These are phyloP conservation scores for Fusarium pseudonygamai DNA, from an alignment of 2,329 filamentous ascomycete species.

Conservation along the genomic window DNA sequence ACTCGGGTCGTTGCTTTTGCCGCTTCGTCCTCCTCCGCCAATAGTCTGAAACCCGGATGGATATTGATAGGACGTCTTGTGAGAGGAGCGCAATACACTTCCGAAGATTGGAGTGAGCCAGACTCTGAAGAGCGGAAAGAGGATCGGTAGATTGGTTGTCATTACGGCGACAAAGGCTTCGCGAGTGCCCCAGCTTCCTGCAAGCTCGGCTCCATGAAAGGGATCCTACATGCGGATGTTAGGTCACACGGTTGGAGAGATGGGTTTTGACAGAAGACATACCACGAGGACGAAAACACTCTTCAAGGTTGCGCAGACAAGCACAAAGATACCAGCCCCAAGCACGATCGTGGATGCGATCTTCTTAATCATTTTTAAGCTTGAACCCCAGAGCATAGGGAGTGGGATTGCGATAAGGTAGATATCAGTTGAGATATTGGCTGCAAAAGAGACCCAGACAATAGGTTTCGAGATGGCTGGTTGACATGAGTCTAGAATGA, in stretches of 20 bases:
- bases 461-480: slow-evolving; percentile 59
- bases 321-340: slow-evolving; percentile 52
- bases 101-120: slow-evolving; percentile 50
- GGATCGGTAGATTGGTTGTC: slow-evolving; percentile 53
- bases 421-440: slow-evolving; percentile 64
- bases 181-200: slow-evolving; percentile 52
- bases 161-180: slow-evolving; percentile 55
- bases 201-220: slow-evolving; percentile 49
- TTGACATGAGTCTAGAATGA: slow-evolving; percentile 54
- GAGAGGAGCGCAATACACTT: slow-evolving; percentile 47
- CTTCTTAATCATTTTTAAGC: slow-evolving; percentile 48
- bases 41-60: slow-evolving; percentile 53
- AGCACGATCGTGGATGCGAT: slow-evolving; percentile 50
- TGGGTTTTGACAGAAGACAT: not conserved
- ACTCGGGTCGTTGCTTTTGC: slow-evolving; percentile 43
- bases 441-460: slow-evolving; percentile 59
- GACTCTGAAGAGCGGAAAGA: slow-evolving; percentile 54
- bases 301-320: slow-evolving; percentile 50
- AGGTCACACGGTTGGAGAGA: accelerated
- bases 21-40: slow-evolving; percentile 48
- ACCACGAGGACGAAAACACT: slow-evolving; percentile 51
- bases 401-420: slow-evolving; percentile 67
- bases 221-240: slow-evolving; percentile 44
- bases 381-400: slow-evolving; percentile 56
- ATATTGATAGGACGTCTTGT: slow-evolving; percentile 50